Evolutionary conservation across 768 basidiomycete species (phyloP).

Genomic region (Termitomyces sp.): DNA sequence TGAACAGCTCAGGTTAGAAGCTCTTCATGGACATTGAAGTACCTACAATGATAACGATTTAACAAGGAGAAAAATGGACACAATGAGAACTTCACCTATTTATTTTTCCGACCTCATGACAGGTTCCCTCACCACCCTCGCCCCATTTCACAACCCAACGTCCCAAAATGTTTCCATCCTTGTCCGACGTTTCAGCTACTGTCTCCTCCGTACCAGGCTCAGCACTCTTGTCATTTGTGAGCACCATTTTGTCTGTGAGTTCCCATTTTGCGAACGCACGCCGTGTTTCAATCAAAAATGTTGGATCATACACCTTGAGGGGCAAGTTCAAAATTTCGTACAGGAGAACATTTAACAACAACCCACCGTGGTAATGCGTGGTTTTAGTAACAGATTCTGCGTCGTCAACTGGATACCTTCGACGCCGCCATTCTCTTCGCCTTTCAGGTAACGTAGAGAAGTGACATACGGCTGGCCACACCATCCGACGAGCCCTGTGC

Average conservation of each 20-base stretch:
- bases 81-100: constrained; percentile 42
- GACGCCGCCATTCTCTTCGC: constrained; percentile 37
- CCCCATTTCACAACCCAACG: constrained; percentile 80
- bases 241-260: constrained; percentile 51
- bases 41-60: constrained; percentile 18
- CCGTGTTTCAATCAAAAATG: constrained; percentile 61
- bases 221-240: constrained; percentile 36
- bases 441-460: constrained; percentile 47
- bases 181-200: constrained; percentile 70
- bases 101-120: constrained; percentile 60
- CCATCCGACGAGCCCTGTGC: constrained; percentile 71
- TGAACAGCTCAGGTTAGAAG: constrained; percentile 23
- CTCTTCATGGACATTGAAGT: constrained; percentile 49
- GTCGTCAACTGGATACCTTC: constrained; percentile 72
- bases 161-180: constrained; percentile 58
- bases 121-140: constrained; percentile 59
- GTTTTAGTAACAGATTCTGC: constrained; percentile 53
- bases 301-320: constrained; percentile 62
- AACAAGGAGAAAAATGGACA: neutral
- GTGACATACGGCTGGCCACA: constrained; percentile 75
- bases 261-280: constrained; percentile 83
- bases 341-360: neutral
- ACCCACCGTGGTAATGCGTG: constrained; percentile 58
- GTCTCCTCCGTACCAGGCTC: constrained; percentile 64
- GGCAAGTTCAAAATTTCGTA: neutral